A percentile compares a stretch with the other conserved stretches of the same genome.
Evolutionary conservation across 2,329 filamentous ascomycete species (phyloP).

Genomic region (Davidsoniella virescens): DNA sequence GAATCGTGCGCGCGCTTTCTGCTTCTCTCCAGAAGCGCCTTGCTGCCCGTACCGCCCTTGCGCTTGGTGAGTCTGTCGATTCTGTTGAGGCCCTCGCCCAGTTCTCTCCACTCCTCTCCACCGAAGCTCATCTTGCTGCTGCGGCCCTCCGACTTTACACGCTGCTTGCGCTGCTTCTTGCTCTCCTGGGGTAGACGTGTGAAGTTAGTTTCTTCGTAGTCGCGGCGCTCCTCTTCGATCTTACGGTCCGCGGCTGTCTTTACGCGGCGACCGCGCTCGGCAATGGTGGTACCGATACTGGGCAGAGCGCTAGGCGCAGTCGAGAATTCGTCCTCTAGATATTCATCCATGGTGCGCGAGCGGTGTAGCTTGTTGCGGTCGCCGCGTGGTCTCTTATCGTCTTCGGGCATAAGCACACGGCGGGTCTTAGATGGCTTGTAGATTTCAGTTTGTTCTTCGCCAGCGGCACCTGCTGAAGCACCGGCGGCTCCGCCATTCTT

Average conservation of each 20-base stretch:
- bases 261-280: slow-evolving; percentile 58
- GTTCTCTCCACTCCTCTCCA: slow-evolving; percentile 80
- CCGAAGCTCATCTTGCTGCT: slow-evolving; percentile 51
- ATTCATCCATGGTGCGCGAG: slow-evolving; percentile 82
- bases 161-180: slow-evolving; percentile 70
- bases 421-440: slow-evolving; percentile 84
- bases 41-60: slow-evolving; percentile 41
- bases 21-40: slow-evolving; percentile 61
- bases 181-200: slow-evolving; percentile 68
- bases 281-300: slow-evolving; percentile 81
- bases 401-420: slow-evolving; percentile 66
- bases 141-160: slow-evolving; percentile 25
- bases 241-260: slow-evolving; percentile 64
- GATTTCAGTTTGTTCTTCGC: slow-evolving; percentile 39
- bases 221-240: slow-evolving; percentile 59
- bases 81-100: slow-evolving; percentile 72
- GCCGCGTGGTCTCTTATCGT: slow-evolving; percentile 32
- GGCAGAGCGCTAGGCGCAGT: slow-evolving; percentile 67
- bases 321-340: slow-evolving; percentile 71
- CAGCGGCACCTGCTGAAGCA: slow-evolving; percentile 16
- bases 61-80: slow-evolving; percentile 69
- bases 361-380: slow-evolving; percentile 50
- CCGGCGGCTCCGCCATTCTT: slow-evolving; percentile 11
- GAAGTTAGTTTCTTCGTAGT: slow-evolving; percentile 90
- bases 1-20: slow-evolving; percentile 61